Evolutionary conservation across 2,329 filamentous ascomycete species (phyloP).

Genomic region (Dendryphion nanum): DNA sequence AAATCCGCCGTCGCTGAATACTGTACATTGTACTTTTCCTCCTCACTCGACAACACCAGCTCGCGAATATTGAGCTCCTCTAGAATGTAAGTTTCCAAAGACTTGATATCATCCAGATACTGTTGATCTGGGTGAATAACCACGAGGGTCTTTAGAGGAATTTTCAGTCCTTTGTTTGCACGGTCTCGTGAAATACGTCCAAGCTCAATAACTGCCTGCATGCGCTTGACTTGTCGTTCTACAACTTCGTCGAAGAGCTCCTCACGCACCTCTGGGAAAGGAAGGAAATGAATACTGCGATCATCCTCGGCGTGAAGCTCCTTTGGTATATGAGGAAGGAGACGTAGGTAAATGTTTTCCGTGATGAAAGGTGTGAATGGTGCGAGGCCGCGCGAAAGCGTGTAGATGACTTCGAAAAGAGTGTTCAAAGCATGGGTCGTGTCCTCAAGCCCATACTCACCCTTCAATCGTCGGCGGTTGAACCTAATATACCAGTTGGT

Average conservation of each 20-base stretch:
- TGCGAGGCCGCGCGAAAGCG: conserved; percentile 80
- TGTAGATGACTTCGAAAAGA: conserved; percentile 89
- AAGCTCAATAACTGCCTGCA: conserved; percentile 95
- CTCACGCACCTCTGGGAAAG: conserved; percentile 83
- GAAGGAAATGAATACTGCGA: conserved; percentile 87
- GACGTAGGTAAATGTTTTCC: conserved; percentile 86
- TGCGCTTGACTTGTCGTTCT: conserved; percentile 81
- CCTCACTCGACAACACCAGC: conserved; percentile 78
- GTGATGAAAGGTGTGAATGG: conserved; percentile 96
- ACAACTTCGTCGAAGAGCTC: conserved; percentile 85
- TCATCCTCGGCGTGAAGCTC: conserved; percentile 67
- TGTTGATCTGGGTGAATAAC: conserved; percentile 81
- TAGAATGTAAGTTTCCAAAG: conserved; percentile 80
- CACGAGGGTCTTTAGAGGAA: conserved; percentile 82
- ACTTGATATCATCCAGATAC: conserved; percentile 83
- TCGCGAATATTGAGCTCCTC: conserved; percentile 92
- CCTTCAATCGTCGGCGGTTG: conserved; percentile 88
- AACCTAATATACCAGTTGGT: conserved; percentile 99
- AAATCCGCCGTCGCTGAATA: conserved; percentile 90
- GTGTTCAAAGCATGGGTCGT: conserved; percentile 90
- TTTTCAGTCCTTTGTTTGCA: conserved; percentile 81
- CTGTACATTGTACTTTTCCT: conserved; percentile 87
- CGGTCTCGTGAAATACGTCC: conserved; percentile 83
- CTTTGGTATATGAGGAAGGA: conserved; percentile 78
- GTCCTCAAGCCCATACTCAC: conserved; percentile 80